Evolutionary conservation across 306 rosid genomes (phyloP).

Genomic region (Ammopiptanthus mongolicus): DNA sequence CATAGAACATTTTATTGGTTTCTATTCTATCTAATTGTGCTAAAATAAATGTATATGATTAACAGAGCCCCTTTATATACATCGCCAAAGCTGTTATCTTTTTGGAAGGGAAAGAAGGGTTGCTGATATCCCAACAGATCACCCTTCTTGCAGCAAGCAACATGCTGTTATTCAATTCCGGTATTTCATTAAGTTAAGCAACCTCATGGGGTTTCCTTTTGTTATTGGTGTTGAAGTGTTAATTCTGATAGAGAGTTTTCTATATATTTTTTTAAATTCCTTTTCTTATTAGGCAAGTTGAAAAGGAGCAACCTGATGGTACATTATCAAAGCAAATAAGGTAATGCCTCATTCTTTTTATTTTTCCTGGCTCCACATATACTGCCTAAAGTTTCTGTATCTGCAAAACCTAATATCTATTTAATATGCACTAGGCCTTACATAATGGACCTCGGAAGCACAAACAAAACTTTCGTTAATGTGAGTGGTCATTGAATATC

Average conservation of each 20-base stretch:
- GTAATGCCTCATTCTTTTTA: conserved; percentile 34
- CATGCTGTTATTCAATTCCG: conserved; percentile 94
- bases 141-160: conserved; percentile 99
- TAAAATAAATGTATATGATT: conserved; percentile 28
- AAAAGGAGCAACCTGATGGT: conserved; percentile 83
- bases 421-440: conserved; percentile 59
- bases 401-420: conserved; percentile 21
- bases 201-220: not conserved
- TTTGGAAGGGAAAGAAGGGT: conserved; percentile 99
- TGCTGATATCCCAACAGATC: conserved; percentile 96
- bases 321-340: conserved; percentile 46
- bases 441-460: conserved; percentile 98
- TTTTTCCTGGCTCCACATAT: not conserved
- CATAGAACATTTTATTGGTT: not conserved
- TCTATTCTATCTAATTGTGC: conserved; percentile 12
- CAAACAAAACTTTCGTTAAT: conserved; percentile 89
- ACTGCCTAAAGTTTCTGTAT: conserved; percentile 3
- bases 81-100: conserved; percentile 95
- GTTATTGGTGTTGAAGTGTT: not conserved
- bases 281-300: conserved; percentile 64
- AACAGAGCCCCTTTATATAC: conserved; percentile 90
- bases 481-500: conserved; percentile 45
- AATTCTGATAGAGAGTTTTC: not conserved
- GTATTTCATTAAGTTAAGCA: conserved; percentile 37
- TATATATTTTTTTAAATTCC: not conserved